phyloP scores from a whole-genome alignment of 345 rosid species.

The Excoecaria agallocha region DNA sequence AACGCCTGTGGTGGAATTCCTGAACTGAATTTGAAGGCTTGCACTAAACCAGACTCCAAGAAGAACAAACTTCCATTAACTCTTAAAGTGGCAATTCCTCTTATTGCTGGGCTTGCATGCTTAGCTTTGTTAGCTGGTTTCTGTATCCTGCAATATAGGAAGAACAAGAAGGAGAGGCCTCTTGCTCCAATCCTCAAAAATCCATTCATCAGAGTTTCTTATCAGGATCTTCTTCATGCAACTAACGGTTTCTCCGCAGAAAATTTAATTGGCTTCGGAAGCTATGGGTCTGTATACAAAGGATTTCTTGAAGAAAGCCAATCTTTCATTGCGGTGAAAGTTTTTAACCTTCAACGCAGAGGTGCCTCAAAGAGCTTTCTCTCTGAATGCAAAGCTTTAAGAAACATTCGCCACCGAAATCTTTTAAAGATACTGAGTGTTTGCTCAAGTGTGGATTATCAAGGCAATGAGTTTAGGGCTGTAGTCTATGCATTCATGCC shows the following conservation, averaged over 20 bases:
- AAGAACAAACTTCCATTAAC: too few species aligned
- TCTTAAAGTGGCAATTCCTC: neutral
- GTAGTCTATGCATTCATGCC: neutral
- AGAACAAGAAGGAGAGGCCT: neutral
- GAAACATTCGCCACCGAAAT: neutral
- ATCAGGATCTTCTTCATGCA: too few species aligned
- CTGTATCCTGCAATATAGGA: too few species aligned
- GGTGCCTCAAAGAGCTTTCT: slow-evolving; percentile 6
- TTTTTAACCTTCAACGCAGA: neutral
- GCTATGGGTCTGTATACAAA: too few species aligned
- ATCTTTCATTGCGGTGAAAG: slow-evolving; percentile 7
- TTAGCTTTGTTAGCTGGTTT: too few species aligned
- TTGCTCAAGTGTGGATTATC: neutral
- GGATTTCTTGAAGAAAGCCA: slow-evolving; percentile 4
- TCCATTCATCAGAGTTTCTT: slow-evolving; percentile 3
- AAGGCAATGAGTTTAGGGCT: slow-evolving; percentile 1
- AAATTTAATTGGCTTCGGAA: too few species aligned
- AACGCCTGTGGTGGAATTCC: too few species aligned
- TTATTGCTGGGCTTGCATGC: neutral
- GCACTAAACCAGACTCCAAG: too few species aligned
- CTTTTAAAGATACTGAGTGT: neutral
- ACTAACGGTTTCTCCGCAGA: too few species aligned
- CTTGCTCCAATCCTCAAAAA: neutral
- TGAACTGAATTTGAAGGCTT: too few species aligned
- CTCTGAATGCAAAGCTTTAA: slow-evolving; percentile 9